Evolutionary conservation across 2,329 filamentous ascomycete species (phyloP).

Genomic region (Pestalotiopsis sp.): DNA sequence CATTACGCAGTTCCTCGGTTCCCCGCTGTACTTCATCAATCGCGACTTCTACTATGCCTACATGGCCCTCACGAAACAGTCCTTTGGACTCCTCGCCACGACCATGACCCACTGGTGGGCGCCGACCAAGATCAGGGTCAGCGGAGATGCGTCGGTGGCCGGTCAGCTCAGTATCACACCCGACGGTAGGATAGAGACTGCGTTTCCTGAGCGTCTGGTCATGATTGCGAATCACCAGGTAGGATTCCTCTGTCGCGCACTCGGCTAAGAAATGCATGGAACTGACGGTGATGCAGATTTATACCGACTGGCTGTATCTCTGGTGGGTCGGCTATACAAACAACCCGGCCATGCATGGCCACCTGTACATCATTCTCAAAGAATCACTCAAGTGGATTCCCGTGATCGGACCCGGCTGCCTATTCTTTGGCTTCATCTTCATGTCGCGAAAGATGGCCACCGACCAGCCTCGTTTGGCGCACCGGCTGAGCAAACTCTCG

Average conservation of each 20-base stretch:
- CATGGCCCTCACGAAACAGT: slow-evolving; percentile 85
- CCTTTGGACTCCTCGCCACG: slow-evolving; percentile 77
- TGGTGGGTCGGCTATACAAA: slow-evolving; percentile 94
- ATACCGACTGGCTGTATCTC: slow-evolving; percentile 89
- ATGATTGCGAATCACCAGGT: slow-evolving; percentile 87
- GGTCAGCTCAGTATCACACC: slow-evolving; percentile 71
- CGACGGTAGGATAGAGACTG: slow-evolving; percentile 75
- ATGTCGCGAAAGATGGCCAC: slow-evolving; percentile 87
- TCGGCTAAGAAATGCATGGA: not conserved
- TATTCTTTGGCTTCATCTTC: slow-evolving; percentile 90
- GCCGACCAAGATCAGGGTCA: slow-evolving; percentile 81
- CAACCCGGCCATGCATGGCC: slow-evolving; percentile 75
- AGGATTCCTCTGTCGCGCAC: slow-evolving; percentile 16
- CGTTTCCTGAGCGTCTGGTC: slow-evolving; percentile 80
- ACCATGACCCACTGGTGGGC: slow-evolving; percentile 86
- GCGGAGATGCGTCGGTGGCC: slow-evolving; percentile 78
- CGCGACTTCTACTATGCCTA: slow-evolving; percentile 81
- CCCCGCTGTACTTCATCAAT: slow-evolving; percentile 76
- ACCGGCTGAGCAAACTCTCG: slow-evolving; percentile 73
- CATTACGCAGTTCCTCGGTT: slow-evolving; percentile 74
- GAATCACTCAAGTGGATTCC: slow-evolving; percentile 84
- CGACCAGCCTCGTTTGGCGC: slow-evolving; percentile 74
- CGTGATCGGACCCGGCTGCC: slow-evolving; percentile 78
- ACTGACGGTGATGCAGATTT: slow-evolving; percentile 52
- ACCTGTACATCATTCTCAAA: slow-evolving; percentile 89